phyloP scores from a whole-genome alignment of 495 filamentous ascomycete genomes.

The Aspergillus bertholletiae region DNA sequence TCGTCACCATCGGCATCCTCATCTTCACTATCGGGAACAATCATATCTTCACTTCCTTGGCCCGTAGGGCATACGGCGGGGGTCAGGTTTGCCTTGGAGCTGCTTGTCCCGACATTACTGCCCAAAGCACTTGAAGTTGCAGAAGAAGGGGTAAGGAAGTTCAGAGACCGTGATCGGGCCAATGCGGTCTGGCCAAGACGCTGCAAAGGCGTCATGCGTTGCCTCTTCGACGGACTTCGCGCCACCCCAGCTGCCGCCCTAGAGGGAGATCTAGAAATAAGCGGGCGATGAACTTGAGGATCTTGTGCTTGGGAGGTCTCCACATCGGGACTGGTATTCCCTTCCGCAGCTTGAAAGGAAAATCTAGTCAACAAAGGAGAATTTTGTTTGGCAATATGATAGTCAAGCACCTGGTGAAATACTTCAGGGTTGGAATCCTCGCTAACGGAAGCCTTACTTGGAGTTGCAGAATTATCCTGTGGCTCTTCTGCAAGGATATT shows the following conservation, averaged over 20 bases:
- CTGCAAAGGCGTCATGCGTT: constrained; percentile 44
- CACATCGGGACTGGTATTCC: not conserved
- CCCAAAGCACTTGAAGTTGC: constrained; percentile 3
- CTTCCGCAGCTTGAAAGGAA: constrained; percentile 20
- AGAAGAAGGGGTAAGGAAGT: constrained; percentile 17
- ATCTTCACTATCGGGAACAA: constrained; percentile 68
- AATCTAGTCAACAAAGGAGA: constrained; percentile 34
- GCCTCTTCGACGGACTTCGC: constrained; percentile 18
- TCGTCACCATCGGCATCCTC: constrained; percentile 24
- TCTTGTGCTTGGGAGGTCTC: not conserved
- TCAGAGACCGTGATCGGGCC: constrained; percentile 38
- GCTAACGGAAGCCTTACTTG: constrained; percentile 9
- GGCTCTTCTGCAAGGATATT: not conserved
- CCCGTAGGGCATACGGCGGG: not conserved
- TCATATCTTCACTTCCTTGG: constrained; percentile 72
- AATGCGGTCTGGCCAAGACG: constrained; percentile 45
- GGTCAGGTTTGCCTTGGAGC: not conserved
- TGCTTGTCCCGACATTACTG: not conserved
- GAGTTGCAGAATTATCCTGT: not conserved
- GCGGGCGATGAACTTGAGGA: not conserved
- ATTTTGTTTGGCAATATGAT: constrained; percentile 38
- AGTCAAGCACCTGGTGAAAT: constrained; percentile 32
- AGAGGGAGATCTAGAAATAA: not conserved
- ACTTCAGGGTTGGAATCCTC: constrained; percentile 18
- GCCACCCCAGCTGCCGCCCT: not conserved